phyloP scores from a whole-genome alignment of 2,329 filamentous ascomycete genomes.

The Fusarium lateritium region DNA sequence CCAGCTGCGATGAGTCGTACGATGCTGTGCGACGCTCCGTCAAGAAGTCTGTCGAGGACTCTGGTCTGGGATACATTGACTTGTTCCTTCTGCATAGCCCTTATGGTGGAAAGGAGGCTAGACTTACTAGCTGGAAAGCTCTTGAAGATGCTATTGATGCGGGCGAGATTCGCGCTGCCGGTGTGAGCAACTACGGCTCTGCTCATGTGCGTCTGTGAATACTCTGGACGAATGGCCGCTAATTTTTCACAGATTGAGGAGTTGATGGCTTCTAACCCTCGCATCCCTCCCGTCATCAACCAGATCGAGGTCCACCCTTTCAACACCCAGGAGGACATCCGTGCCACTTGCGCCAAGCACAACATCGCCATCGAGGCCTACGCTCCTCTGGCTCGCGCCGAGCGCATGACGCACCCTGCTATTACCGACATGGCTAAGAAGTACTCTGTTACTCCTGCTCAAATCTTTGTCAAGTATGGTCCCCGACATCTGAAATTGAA shows the following conservation, averaged over 20 bases:
- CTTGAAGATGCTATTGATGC: constrained; percentile 81
- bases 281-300: constrained; percentile 78
- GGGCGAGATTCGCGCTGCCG: constrained; percentile 79
- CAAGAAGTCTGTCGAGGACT: constrained; percentile 73
- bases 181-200: constrained; percentile 84
- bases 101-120: constrained; percentile 78
- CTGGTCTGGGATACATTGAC: constrained; percentile 81
- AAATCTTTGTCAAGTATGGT: constrained; percentile 74
- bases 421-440: constrained; percentile 75
- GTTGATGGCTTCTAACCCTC: constrained; percentile 73
- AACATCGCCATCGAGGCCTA: constrained; percentile 84
- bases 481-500: fast-evolving
- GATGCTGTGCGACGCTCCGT: constrained; percentile 78
- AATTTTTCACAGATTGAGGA: constrained; percentile 71
- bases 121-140: constrained; percentile 81
- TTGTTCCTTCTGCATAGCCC: constrained; percentile 85
- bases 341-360: constrained; percentile 75
- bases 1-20: constrained; percentile 75
- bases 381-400: constrained; percentile 79
- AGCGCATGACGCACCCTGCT: constrained; percentile 77
- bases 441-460: constrained; percentile 79
- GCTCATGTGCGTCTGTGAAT: constrained; percentile 70
- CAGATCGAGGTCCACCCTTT: constrained; percentile 89
- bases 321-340: constrained; percentile 79
- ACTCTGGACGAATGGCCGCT: fast-evolving